These are phyloP conservation scores for Brassica cretica DNA, from an alignment of 345 rosid genomes.

Conservation along the genomic window DNA sequence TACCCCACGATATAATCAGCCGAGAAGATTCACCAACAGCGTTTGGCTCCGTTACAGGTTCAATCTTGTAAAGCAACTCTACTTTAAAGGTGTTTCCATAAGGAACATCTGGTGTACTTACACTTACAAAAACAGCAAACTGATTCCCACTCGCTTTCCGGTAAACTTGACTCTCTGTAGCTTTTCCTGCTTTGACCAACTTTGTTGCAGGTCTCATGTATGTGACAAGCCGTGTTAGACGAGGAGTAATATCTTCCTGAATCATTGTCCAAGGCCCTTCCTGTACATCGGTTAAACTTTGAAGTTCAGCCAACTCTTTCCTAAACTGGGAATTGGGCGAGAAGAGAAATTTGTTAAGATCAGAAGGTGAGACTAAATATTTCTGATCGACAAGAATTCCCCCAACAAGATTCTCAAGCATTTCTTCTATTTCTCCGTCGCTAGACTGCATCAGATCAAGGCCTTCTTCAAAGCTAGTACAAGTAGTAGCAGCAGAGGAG, in stretches of 20 bases:
- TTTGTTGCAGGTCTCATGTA: slow-evolving; percentile 72
- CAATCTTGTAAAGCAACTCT: slow-evolving; percentile 76
- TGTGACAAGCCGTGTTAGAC: slow-evolving; percentile 52
- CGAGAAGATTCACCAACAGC: slow-evolving; percentile 60
- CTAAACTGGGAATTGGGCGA: slow-evolving; percentile 65
- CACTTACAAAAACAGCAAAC: slow-evolving; percentile 55
- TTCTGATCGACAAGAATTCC: slow-evolving; percentile 72
- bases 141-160: slow-evolving; percentile 56
- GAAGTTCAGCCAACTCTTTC: slow-evolving; percentile 66
- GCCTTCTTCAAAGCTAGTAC: slow-evolving; percentile 65
- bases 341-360: slow-evolving; percentile 71
- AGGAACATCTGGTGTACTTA: slow-evolving; percentile 83
- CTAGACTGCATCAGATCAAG: slow-evolving; percentile 53
- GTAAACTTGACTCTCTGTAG: slow-evolving; percentile 76
- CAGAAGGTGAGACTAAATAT: slow-evolving; percentile 43
- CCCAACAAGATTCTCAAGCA: slow-evolving; percentile 72
- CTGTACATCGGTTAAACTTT: slow-evolving; percentile 62
- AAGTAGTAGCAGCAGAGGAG: slow-evolving; percentile 25
- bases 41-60: slow-evolving; percentile 52
- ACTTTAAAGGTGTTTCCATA: slow-evolving; percentile 67
- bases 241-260: slow-evolving; percentile 41
- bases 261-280: slow-evolving; percentile 75
- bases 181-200: slow-evolving; percentile 76
- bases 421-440: slow-evolving; percentile 42
- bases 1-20: slow-evolving; percentile 73